These are phyloP conservation scores for Cudoniella acicularis DNA, from an alignment of 495 filamentous ascomycete species.

Conservation along the genomic window DNA sequence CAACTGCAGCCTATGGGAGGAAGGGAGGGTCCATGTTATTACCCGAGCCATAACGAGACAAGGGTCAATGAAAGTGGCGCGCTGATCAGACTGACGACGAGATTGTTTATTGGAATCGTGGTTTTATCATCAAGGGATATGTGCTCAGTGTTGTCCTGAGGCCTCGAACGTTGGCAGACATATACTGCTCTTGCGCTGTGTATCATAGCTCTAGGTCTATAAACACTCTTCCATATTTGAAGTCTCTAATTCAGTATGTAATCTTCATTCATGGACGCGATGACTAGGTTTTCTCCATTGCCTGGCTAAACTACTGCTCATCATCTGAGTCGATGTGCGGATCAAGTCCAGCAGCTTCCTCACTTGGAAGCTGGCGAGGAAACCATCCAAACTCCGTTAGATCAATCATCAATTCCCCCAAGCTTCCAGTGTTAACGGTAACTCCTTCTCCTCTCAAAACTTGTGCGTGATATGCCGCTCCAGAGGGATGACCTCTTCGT, in stretches of 20 bases:
- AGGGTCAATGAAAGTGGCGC: conserved; percentile 16
- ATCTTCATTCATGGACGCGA: no score
- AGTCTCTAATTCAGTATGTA: background rate
- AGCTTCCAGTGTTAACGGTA: conserved; percentile 54
- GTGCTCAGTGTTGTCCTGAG: conserved; percentile 4
- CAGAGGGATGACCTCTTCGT: conserved; percentile 59
- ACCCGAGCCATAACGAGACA: conserved; percentile 6
- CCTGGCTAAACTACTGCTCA: conserved; percentile 2
- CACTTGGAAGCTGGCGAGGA: conserved; percentile 48
- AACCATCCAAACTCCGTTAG: conserved; percentile 74
- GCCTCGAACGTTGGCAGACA: conserved; percentile 3
- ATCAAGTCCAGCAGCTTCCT: conserved; percentile 18
- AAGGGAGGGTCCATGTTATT: conserved; percentile 24
- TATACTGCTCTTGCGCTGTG: conserved; percentile 13
- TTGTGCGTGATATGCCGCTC: conserved; percentile 64
- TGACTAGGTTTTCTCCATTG: background rate
- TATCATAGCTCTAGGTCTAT: conserved; percentile 24
- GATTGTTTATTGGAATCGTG: conserved; percentile 9
- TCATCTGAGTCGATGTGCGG: conserved; percentile 15
- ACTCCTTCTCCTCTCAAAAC: conserved; percentile 68
- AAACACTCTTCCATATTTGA: conserved; percentile 10
- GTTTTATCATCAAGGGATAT: conserved; percentile 13
- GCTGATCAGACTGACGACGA: conserved; percentile 21
- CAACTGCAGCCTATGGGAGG: conserved; percentile 26
- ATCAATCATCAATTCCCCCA: conserved; percentile 70